Conservation (phyloP, 768 basidiomycete species). For the Polyporus arcularius region DNA sequence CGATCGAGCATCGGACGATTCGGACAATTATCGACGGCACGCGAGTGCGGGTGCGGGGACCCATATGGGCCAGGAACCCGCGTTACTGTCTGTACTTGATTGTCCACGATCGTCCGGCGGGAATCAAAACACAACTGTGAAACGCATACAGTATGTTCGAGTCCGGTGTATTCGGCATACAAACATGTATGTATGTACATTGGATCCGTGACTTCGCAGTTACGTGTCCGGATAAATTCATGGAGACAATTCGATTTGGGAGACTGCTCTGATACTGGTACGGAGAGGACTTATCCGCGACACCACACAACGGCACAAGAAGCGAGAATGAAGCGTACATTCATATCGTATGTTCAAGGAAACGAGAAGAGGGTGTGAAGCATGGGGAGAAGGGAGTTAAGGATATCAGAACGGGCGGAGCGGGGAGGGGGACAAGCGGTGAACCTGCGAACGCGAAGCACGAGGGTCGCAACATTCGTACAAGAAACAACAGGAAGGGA, state of each 20-base stretch:
- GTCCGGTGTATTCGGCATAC: neutral
- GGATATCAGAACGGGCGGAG: conserved; percentile 14
- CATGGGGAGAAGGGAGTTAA: conserved; percentile 9
- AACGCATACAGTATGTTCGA: neutral
- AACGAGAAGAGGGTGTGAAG: neutral
- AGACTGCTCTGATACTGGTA: conserved; percentile 1
- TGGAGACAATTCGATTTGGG: neutral
- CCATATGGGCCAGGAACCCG: too few relatives aligned
- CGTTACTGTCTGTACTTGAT: too few relatives aligned
- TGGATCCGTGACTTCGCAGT: neutral
- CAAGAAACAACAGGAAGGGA: conserved; percentile 3
- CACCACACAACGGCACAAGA: neutral
- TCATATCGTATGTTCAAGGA: neutral
- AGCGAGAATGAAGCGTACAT: neutral
- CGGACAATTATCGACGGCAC: too few relatives aligned
- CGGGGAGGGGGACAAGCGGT: neutral
- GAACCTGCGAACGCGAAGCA: neutral
- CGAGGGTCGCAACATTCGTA: neutral
- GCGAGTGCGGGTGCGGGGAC: too few relatives aligned
- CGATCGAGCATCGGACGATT: too few relatives aligned
- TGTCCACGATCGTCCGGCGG: too few relatives aligned
- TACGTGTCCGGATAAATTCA: neutral
- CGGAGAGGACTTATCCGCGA: neutral
- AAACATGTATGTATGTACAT: conserved; percentile 1
- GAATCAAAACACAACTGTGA: too few relatives aligned